phyloP scores from a whole-genome alignment of 2,329 filamentous ascomycete species.

The Rutstroemia sp. region DNA sequence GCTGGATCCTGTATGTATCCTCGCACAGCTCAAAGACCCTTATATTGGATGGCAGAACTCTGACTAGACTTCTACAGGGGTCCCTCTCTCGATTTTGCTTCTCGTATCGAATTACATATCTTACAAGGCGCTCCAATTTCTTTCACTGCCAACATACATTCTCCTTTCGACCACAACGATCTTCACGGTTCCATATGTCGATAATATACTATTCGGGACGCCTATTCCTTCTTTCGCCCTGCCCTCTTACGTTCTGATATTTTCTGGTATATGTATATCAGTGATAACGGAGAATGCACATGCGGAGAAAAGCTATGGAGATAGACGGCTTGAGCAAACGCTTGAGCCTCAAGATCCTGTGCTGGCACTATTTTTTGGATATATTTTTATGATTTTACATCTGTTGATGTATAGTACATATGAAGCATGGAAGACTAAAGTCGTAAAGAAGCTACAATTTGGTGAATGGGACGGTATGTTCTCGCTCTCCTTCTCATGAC shows the following conservation, averaged over 20 bases:
- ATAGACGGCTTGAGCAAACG: conserved; percentile 7
- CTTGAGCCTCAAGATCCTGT: conserved; percentile 9
- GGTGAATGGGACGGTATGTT: conserved; percentile 7
- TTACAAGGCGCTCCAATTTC: conserved; percentile 7
- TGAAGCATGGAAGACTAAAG: conserved; percentile 5
- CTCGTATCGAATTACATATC: conserved; percentile 6
- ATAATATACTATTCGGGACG: conserved; percentile 5
- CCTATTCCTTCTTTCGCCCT: not conserved
- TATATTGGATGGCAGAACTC: not conserved
- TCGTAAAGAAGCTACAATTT: conserved; percentile 4
- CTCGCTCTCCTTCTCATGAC: no score
- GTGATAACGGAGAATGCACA: conserved; percentile 6
- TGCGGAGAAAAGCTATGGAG: conserved; percentile 4
- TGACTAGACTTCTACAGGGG: conserved; percentile 1
- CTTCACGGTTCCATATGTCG: conserved; percentile 5
- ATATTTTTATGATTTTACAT: conserved; percentile 3
- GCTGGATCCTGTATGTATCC: conserved; percentile 1
- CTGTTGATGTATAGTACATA: conserved; percentile 5
- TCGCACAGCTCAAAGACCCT: not conserved
- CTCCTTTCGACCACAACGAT: conserved; percentile 7
- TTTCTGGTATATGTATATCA: conserved; percentile 6
- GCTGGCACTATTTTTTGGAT: conserved; percentile 9
- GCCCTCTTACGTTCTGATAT: conserved; percentile 1
- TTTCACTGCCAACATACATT: conserved; percentile 9
- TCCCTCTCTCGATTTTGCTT: conserved; percentile 4